These are phyloP conservation scores for Dendrothele bispora DNA, from an alignment of 768 basidiomycete genomes.

Conservation along the genomic window DNA sequence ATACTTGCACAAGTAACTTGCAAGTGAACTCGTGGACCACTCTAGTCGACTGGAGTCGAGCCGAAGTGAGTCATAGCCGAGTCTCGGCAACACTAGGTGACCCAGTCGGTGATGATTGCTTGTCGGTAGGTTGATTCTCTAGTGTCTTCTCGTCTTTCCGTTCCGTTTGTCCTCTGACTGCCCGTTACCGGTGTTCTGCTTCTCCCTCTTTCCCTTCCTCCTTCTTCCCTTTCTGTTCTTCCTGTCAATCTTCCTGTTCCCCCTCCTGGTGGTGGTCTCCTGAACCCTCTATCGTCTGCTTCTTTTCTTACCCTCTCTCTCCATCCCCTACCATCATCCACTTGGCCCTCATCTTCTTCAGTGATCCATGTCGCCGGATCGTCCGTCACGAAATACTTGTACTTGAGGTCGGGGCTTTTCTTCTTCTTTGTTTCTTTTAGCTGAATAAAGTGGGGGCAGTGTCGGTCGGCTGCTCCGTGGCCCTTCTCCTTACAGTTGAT, in stretches of 20 bases:
- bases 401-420: constrained; percentile 14
- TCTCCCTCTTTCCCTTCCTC: no score
- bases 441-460: constrained; percentile 19
- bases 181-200: background rate
- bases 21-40: no score
- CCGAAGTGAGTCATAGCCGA: no score
- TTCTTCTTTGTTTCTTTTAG: constrained; percentile 7
- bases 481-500: constrained; percentile 22
- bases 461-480: constrained; percentile 27
- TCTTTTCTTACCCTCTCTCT: background rate
- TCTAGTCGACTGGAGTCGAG: no score
- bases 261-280: no score
- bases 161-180: background rate
- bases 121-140: no score
- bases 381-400: constrained; percentile 12
- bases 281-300: background rate
- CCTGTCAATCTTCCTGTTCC: background rate
- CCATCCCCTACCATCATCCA: background rate
- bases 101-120: no score
- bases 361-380: background rate
- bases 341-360: background rate
- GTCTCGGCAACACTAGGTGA: no score
- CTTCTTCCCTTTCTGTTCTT: no score
- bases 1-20: no score
- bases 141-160: no score